Conservation (phyloP, 768 basidiomycete genomes). For the Termitomyces sp. region DNA sequence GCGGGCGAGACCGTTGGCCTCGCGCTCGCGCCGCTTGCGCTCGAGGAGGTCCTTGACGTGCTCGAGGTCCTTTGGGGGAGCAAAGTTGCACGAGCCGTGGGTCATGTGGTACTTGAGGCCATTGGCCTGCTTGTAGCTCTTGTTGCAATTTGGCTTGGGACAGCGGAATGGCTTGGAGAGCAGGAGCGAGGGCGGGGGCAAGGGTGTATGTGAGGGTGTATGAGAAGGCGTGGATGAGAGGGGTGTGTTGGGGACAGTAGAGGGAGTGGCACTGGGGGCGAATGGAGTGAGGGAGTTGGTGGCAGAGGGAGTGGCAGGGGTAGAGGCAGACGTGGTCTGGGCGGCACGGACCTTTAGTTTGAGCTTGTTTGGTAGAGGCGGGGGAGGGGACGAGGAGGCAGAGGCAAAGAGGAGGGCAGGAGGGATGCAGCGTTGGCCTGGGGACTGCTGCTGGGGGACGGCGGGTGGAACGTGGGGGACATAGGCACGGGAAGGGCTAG, state of each 20-base stretch:
- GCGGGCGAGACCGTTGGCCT: constrained; percentile 13
- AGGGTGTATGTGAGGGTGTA: constrained; percentile 30
- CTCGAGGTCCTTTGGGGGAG: constrained; percentile 81
- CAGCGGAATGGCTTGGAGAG: constrained; percentile 87
- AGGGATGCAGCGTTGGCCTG: constrained; percentile 16
- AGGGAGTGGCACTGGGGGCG: not conserved
- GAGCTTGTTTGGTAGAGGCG: constrained; percentile 13
- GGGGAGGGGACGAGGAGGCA: not conserved
- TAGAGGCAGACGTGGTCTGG: constrained; percentile 11
- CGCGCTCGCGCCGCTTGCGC: constrained; percentile 40
- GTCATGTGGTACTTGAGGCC: constrained; percentile 93
- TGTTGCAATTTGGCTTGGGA: constrained; percentile 94
- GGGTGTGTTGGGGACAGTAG: constrained; percentile 3
- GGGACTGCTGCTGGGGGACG: constrained; percentile 3
- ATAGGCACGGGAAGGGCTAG: not conserved
- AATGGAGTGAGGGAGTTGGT: constrained; percentile 14
- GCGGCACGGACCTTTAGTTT: constrained; percentile 18
- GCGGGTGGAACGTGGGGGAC: not conserved
- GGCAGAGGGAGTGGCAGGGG: constrained; percentile 17
- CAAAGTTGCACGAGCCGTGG: constrained; percentile 90
- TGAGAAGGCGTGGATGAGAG: constrained; percentile 14
- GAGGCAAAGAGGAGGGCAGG: constrained; percentile 20
- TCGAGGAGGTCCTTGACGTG: constrained; percentile 71
- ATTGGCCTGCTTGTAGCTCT: constrained; percentile 94
- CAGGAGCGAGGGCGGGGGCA: constrained; percentile 51